Evolutionary conservation across 177 flowering plant genomes (phyloP).

Genomic region (Telopea speciosissima): DNA sequence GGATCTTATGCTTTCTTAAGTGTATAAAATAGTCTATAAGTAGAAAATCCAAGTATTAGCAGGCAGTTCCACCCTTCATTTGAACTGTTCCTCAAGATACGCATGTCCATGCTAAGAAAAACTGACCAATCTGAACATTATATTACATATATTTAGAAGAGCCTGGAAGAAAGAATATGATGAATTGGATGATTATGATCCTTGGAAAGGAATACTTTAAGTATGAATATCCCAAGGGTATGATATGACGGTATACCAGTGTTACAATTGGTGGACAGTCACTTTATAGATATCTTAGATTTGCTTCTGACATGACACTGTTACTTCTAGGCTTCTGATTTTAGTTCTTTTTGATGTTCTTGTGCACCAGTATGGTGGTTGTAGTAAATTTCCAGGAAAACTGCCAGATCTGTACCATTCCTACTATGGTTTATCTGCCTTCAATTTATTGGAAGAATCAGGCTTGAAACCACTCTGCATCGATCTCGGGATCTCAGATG

Average conservation of each 20-base stretch:
- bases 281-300: neutral
- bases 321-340: neutral
- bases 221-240: neutral
- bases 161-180: neutral
- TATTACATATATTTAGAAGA: neutral
- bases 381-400: conserved; percentile 69
- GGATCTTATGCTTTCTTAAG: too few relatives aligned
- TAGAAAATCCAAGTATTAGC: too few relatives aligned
- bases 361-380: conserved; percentile 74
- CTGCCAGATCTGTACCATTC: conserved; percentile 89
- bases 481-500: conserved; percentile 53
- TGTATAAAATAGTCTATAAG: too few relatives aligned
- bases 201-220: neutral
- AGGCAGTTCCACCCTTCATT: too few relatives aligned
- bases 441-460: conserved; percentile 74
- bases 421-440: conserved; percentile 74
- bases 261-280: neutral
- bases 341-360: conserved; percentile 5
- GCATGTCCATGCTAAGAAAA: too few relatives aligned
- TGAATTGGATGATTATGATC: neutral
- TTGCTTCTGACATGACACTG: neutral
- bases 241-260: neutral
- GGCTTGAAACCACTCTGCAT: conserved; percentile 47
- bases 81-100: too few relatives aligned
- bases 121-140: neutral